Evolutionary conservation across 345 rosid species (phyloP).

Genomic region (Gossypium raimondii): DNA sequence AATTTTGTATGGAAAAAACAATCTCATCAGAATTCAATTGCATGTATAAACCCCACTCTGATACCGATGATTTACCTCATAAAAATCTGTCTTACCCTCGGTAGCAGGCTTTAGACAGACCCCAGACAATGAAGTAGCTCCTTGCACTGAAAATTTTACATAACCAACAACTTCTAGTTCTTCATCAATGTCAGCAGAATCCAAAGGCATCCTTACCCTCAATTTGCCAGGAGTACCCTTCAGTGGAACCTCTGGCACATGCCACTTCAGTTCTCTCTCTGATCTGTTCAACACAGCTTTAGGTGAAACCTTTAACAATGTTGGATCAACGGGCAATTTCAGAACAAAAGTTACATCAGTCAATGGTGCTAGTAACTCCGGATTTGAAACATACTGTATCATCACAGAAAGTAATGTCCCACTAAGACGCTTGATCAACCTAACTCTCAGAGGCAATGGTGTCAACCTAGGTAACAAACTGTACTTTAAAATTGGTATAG

Average conservation of each 20-base stretch:
- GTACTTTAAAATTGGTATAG: conserved; percentile 81
- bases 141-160: conserved; percentile 71
- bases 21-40: conserved; percentile 44
- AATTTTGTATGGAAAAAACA: neutral
- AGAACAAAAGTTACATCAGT: conserved; percentile 66
- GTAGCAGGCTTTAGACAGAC: conserved; percentile 59
- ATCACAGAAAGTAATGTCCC: conserved; percentile 94
- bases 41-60: conserved; percentile 72
- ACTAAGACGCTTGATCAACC: conserved; percentile 72
- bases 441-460: conserved; percentile 84
- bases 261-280: conserved; percentile 89
- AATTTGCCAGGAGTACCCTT: conserved; percentile 67
- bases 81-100: conserved; percentile 80
- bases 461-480: conserved; percentile 81
- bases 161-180: conserved; percentile 71
- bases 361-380: conserved; percentile 66
- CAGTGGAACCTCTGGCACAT: conserved; percentile 72
- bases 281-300: conserved; percentile 83
- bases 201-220: conserved; percentile 88
- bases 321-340: conserved; percentile 93
- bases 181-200: conserved; percentile 60
- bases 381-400: conserved; percentile 91
- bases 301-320: conserved; percentile 88
- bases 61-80: conserved; percentile 72
- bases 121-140: conserved; percentile 60